Conservation (phyloP, 2,329 filamentous ascomycete species). For the Colletotrichum noveboracense region DNA sequence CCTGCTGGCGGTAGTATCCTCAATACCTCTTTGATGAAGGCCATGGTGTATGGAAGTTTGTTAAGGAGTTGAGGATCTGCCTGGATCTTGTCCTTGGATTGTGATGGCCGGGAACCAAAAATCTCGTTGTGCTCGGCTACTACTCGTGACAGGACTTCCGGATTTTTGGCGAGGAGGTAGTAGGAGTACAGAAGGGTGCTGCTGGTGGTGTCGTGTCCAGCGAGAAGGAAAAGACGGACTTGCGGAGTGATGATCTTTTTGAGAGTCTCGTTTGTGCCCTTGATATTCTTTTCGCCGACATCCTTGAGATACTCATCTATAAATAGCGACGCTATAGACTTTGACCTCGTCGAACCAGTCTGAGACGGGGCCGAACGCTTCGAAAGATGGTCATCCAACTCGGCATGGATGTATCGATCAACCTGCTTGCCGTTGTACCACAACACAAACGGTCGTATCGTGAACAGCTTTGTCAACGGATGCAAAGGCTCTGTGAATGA, state of each 20-base stretch:
- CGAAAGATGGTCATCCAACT: not conserved
- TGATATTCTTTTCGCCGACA: not conserved
- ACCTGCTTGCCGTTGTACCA: slow-evolving; percentile 1
- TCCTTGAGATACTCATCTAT: slow-evolving; percentile 1
- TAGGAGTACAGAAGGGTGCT: slow-evolving; percentile 30
- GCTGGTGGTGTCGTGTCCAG: slow-evolving; percentile 37
- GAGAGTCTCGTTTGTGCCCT: not conserved
- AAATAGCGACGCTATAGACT: not conserved
- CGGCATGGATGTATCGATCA: not conserved
- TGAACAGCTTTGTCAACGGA: not conserved
- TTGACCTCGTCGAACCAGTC: not conserved
- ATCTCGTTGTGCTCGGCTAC: slow-evolving; percentile 40
- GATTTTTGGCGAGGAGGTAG: slow-evolving; percentile 27
- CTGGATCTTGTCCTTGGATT: slow-evolving; percentile 41
- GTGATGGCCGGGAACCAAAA: slow-evolving; percentile 46
- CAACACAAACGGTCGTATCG: not conserved
- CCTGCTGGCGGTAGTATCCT: slow-evolving; percentile 57
- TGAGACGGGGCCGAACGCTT: not conserved
- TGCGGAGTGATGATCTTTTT: slow-evolving; percentile 26
- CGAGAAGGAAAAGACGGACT: slow-evolving; percentile 36
- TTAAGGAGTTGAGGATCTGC: slow-evolving; percentile 51
- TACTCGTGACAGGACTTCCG: slow-evolving; percentile 24
- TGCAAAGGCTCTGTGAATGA: not conserved
- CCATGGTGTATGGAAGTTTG: slow-evolving; percentile 54
- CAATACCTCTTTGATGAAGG: slow-evolving; percentile 60